Conservation (phyloP, 1,139 yeast species). For the Torulaspora globosa region DNA sequence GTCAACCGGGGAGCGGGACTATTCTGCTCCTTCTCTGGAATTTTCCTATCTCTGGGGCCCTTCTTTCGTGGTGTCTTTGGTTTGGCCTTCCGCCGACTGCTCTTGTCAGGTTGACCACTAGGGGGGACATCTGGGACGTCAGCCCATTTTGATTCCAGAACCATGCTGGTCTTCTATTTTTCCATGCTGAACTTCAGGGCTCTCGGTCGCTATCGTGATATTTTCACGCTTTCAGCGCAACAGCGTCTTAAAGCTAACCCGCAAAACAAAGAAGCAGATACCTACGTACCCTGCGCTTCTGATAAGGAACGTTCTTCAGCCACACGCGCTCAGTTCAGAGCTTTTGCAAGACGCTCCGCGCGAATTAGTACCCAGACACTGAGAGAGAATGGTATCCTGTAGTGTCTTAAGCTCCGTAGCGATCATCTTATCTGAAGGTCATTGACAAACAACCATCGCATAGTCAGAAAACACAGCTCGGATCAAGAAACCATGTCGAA, state of each 20-base stretch:
- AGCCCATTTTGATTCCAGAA: constrained; percentile 17
- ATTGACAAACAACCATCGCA: not conserved
- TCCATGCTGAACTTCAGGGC: not conserved
- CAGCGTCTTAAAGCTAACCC: not conserved
- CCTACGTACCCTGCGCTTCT: too few relatives aligned
- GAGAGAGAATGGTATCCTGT: not conserved
- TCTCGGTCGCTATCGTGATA: too few relatives aligned
- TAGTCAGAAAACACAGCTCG: too few relatives aligned
- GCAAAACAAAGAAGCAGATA: not conserved
- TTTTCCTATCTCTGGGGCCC: constrained; percentile 1
- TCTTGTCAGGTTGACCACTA: constrained; percentile 1
- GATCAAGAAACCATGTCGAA: not conserved
- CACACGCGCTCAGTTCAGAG: not conserved
- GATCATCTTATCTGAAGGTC: not conserved
- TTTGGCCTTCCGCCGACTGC: constrained; percentile 4
- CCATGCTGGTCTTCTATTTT: constrained; percentile 6
- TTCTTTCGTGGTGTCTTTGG: constrained; percentile 3
- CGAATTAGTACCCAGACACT: not conserved
- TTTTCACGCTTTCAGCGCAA: not conserved
- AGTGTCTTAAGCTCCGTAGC: not conserved
- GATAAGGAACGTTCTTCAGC: not conserved
- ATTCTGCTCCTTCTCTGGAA: not conserved
- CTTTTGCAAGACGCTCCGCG: not conserved
- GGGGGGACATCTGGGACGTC: constrained; percentile 9
- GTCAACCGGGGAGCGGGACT: constrained; percentile 1